phyloP scores from a whole-genome alignment of 805 yeast genomes.

The Maudiozyma saulgeensis region DNA sequence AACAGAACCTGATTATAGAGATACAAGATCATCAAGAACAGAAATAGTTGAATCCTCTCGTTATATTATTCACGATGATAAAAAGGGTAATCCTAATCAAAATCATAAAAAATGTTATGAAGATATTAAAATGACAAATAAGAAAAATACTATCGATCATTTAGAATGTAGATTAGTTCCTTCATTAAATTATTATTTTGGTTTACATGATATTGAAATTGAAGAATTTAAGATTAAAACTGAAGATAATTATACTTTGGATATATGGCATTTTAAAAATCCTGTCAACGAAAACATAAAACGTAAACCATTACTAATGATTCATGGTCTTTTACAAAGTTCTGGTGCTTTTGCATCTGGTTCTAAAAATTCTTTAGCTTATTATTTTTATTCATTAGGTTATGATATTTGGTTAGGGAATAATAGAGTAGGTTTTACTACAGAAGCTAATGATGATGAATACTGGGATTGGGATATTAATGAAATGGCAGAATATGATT shows the following conservation, averaged over 20 bases:
- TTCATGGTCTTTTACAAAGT: conserved; percentile 85
- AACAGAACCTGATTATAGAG: conserved; percentile 4
- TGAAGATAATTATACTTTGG: conserved; percentile 68
- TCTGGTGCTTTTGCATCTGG: conserved; percentile 76
- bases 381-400: conserved; percentile 42
- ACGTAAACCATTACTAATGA: conserved; percentile 56
- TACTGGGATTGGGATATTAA: conserved; percentile 93
- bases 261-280: conserved; percentile 40
- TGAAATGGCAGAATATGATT: conserved; percentile 70
- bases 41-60: neutral
- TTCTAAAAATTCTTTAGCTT: conserved; percentile 70
- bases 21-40: conserved; percentile 5
- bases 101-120: neutral
- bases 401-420: conserved; percentile 90
- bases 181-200: conserved; percentile 60
- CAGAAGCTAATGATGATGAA: conserved; percentile 31
- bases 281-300: conserved; percentile 7
- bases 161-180: conserved; percentile 33
- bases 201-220: conserved; percentile 49
- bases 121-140: neutral
- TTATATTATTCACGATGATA: conserved; percentile 2
- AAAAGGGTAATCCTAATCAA: neutral
- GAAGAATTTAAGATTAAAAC: conserved; percentile 55
- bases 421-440: conserved; percentile 77
- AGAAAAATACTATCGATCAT: conserved; percentile 2